Evolutionary conservation across 306 rosid species (phyloP), one percentile per base, ranked within the genome.

Genomic region (Trichosanthes cucumerina): DNA sequence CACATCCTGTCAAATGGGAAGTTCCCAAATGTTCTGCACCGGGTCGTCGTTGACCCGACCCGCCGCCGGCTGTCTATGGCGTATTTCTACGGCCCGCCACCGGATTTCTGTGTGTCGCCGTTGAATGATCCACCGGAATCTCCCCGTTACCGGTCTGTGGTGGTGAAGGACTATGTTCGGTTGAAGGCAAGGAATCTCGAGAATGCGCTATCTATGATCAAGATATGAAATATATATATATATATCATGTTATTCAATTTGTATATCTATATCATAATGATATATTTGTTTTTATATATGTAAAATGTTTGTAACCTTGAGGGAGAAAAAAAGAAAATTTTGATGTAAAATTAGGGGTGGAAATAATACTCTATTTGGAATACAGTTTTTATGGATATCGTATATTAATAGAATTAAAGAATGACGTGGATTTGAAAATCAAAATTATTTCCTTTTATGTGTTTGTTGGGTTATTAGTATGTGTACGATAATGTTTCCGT

Each of bases 1-100:
- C 92, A 86, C 15, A 84, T 93, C 9, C 24, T 90, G 26, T 91
- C 98, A 0, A 90, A 91, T 31, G 88, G 87, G 0, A 69, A 86
- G 84, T 88, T 90, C 26, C 46, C 38, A 0, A 85, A 86, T 46
- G 81, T 86, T 0, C 73, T 89, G 4, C 98, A 93, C 23, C 97
- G 93, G 3, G 97, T 49, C 24, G 79, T 68, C 3, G 92, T 80
- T 21, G 90, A 87, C 33, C 56, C 63, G 13, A 26, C 59, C 7
- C 72, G 18, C 7, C 84, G 86, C 0, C 80, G 98, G 0, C 73
- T 81, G 75, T 91, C 98, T 0, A 9, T 84, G 24, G 97, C 88
- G 16, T 89, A 84, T 76, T 91, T 91, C 83, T 89, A 85, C 57
- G 76, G 82, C 0, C 97, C 97, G 0, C 90, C 91, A 0, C 4